Evolutionary conservation across 2,329 filamentous ascomycete genomes (phyloP).

Genomic region (Ceratocystis lukuohia): DNA sequence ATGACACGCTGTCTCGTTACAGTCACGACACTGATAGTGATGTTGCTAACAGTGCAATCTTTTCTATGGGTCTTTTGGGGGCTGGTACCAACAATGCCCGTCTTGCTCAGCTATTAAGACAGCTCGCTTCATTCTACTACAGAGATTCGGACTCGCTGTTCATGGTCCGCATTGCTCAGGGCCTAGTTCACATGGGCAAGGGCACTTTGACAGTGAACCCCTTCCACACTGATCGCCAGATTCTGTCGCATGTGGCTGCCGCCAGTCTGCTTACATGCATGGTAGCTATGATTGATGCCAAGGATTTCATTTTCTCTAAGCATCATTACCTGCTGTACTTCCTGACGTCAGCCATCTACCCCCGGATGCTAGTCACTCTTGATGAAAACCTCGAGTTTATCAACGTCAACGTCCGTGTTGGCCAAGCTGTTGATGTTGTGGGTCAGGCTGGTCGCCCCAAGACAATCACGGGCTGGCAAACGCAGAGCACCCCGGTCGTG

Average conservation of each 20-base stretch:
- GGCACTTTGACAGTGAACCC: slow-evolving; percentile 90
- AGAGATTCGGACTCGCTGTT: slow-evolving; percentile 91
- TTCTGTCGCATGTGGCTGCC: slow-evolving; percentile 80
- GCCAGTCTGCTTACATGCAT: slow-evolving; percentile 82
- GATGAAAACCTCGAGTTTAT: slow-evolving; percentile 90
- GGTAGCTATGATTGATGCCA: slow-evolving; percentile 88
- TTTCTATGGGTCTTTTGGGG: slow-evolving; percentile 93
- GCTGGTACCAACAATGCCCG: slow-evolving; percentile 97
- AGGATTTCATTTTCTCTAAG: slow-evolving; percentile 57
- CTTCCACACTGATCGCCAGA: slow-evolving; percentile 98
- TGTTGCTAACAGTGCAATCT: slow-evolving; percentile 95
- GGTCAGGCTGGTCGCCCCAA: slow-evolving; percentile 94
- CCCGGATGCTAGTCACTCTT: slow-evolving; percentile 87
- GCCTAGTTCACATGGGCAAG: slow-evolving; percentile 97
- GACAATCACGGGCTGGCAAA: slow-evolving; percentile 99
- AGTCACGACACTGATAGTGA: slow-evolving; percentile 98
- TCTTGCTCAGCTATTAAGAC: slow-evolving; percentile 81
- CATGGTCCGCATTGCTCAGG: slow-evolving; percentile 98
- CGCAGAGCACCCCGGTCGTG: slow-evolving; percentile 94
- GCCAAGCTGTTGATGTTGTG: slow-evolving; percentile 95
- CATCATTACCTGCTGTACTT: slow-evolving; percentile 94
- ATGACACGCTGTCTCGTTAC: slow-evolving; percentile 94
- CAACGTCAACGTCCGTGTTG: slow-evolving; percentile 90
- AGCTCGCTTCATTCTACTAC: slow-evolving; percentile 96
- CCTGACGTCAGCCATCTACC: slow-evolving; percentile 91